A percentile compares a stretch with the other conserved stretches of the same genome.
Conservation (phyloP, 805 yeast species). For the Metschnikowia koreensis region DNA sequence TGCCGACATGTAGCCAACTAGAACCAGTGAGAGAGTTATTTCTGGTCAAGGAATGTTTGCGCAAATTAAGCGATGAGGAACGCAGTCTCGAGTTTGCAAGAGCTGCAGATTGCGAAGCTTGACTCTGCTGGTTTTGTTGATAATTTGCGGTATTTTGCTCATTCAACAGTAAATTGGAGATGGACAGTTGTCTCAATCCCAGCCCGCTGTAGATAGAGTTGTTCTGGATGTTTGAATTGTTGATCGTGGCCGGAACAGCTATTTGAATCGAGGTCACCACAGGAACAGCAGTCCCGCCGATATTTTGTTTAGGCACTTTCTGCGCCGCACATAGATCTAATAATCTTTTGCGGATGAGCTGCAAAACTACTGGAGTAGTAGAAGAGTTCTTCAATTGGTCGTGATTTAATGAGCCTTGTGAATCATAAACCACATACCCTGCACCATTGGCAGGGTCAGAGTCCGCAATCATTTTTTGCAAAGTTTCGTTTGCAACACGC, state of each 20-base stretch:
- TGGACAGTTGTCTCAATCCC: slow-evolving; percentile 36
- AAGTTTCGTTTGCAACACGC: slow-evolving; percentile 43
- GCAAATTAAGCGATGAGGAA: slow-evolving; percentile 35
- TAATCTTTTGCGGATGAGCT: slow-evolving; percentile 40
- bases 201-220: slow-evolving; percentile 17
- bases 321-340: slow-evolving; percentile 37
- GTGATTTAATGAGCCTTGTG: slow-evolving; percentile 29
- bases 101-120: slow-evolving; percentile 12
- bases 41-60: slow-evolving; percentile 44
- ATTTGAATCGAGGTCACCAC: slow-evolving; percentile 14
- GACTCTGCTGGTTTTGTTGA: slow-evolving; percentile 19
- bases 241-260: slow-evolving; percentile 9
- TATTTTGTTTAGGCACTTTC: slow-evolving; percentile 8
- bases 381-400: slow-evolving; percentile 32
- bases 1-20: slow-evolving; percentile 46
- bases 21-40: slow-evolving; percentile 36
- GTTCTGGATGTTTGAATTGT: not conserved
- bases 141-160: slow-evolving; percentile 37
- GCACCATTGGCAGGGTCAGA: slow-evolving; percentile 13
- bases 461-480: slow-evolving; percentile 26
- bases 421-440: slow-evolving; percentile 27
- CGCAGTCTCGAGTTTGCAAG: slow-evolving; percentile 29
- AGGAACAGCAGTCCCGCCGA: slow-evolving; percentile 6
- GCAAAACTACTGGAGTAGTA: slow-evolving; percentile 40
- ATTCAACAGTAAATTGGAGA: slow-evolving; percentile 39